These are phyloP conservation scores for Candida tropicalis DNA, from an alignment of 1,139 yeast species.

Conservation along the genomic window DNA sequence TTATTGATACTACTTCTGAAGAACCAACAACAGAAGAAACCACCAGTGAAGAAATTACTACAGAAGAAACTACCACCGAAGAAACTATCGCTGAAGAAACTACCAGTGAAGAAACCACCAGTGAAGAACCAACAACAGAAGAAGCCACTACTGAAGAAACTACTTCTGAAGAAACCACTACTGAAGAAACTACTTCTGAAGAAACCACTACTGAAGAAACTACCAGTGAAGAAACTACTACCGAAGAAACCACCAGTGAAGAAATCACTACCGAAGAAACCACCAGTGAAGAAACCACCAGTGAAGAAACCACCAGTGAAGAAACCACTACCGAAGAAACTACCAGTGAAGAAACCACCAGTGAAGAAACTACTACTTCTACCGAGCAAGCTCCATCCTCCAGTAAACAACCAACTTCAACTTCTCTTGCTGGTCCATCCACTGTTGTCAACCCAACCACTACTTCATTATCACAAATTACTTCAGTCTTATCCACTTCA, in stretches of 20 bases:
- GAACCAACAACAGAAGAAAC: neutral
- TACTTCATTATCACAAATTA: slow-evolving; percentile 3
- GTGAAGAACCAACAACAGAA: neutral
- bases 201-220: neutral
- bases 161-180: neutral
- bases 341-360: neutral
- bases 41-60: neutral
- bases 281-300: neutral
- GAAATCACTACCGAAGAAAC: neutral
- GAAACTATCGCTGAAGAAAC: neutral
- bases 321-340: neutral
- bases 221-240: neutral
- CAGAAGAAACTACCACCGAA: neutral
- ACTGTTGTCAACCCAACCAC: neutral
- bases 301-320: neutral
- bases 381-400: neutral
- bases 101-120: neutral
- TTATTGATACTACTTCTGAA: neutral
- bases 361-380: neutral
- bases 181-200: neutral
- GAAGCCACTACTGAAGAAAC: neutral
- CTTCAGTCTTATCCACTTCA: slow-evolving; percentile 5
- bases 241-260: neutral
- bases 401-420: neutral
- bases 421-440: slow-evolving; percentile 3